phyloP scores from a whole-genome alignment of 768 basidiomycete species.

The Tricholoma matsutake region DNA sequence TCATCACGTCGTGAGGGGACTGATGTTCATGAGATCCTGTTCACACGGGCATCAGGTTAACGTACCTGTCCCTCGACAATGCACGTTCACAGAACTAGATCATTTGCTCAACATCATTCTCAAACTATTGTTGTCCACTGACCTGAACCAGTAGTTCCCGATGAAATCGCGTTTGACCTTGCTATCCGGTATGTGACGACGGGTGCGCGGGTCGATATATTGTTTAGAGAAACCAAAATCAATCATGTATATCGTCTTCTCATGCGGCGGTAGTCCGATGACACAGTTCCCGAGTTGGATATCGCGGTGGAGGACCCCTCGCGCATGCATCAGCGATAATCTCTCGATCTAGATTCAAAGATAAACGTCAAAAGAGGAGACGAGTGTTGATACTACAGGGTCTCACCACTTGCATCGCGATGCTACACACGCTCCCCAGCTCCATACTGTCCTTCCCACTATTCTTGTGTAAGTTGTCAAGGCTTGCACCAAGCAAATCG shows the following conservation, averaged over 20 bases:
- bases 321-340: slow-evolving; percentile 72
- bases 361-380: slow-evolving; percentile 7
- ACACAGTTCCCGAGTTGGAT: slow-evolving; percentile 79
- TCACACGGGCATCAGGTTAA: slow-evolving; percentile 1
- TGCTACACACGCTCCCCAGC: slow-evolving; percentile 66
- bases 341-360: slow-evolving; percentile 53
- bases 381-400: neutral
- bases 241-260: slow-evolving; percentile 72
- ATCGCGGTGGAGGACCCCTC: slow-evolving; percentile 73
- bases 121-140: slow-evolving; percentile 6
- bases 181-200: slow-evolving; percentile 70
- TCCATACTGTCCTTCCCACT: slow-evolving; percentile 55
- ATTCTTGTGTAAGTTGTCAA: slow-evolving; percentile 57
- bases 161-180: slow-evolving; percentile 69
- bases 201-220: slow-evolving; percentile 64
- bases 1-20: slow-evolving; percentile 80
- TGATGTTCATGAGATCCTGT: slow-evolving; percentile 24
- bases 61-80: slow-evolving; percentile 72
- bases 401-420: slow-evolving; percentile 76
- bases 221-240: slow-evolving; percentile 84
- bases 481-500: slow-evolving; percentile 66
- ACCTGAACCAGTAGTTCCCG: slow-evolving; percentile 85
- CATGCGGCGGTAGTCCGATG: slow-evolving; percentile 56
- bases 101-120: neutral
- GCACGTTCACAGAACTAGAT: slow-evolving; percentile 63